A percentile compares a stretch with the other conserved stretches of the same genome.
These are phyloP conservation scores for Vigna angularis DNA, from an alignment of 306 rosid genomes.

Conservation along the genomic window DNA sequence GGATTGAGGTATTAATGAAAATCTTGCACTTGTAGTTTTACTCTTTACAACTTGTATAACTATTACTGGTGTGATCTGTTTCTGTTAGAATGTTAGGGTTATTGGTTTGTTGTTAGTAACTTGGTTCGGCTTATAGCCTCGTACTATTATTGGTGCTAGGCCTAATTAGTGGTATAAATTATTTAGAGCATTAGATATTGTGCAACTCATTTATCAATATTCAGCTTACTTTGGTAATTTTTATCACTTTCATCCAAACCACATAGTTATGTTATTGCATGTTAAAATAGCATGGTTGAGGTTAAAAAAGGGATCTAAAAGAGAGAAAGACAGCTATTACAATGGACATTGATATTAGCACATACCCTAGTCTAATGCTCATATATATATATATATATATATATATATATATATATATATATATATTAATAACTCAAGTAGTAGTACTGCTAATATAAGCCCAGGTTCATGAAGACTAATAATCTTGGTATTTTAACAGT, in stretches of 20 bases:
- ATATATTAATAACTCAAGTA: not conserved
- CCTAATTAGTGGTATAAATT: constrained; percentile 1
- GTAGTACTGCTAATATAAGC: not conserved
- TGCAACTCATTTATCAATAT: constrained; percentile 9
- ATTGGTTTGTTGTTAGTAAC: constrained; percentile 28
- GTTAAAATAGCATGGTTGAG: not conserved
- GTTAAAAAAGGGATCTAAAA: not conserved
- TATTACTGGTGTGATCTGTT: not conserved
- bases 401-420: no score
- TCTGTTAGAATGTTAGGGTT: constrained; percentile 14
- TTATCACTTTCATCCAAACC: not conserved
- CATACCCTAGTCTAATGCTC: not conserved
- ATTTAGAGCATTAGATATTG: not conserved
- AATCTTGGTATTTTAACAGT: constrained; percentile 13
- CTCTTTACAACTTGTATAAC: constrained; percentile 13
- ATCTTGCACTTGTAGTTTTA: not conserved
- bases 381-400: not conserved
- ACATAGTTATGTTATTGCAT: not conserved
- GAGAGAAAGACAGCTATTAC: not conserved
- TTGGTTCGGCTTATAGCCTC: constrained; percentile 16
- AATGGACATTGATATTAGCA: constrained; percentile 21
- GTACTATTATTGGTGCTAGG: constrained; percentile 1
- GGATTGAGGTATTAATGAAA: constrained; percentile 81
- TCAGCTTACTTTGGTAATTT: constrained; percentile 4
- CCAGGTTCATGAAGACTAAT: not conserved